Evolutionary conservation across 805 yeast genomes (phyloP).

Genomic region (Saccharomycopsis synnaedendra): DNA sequence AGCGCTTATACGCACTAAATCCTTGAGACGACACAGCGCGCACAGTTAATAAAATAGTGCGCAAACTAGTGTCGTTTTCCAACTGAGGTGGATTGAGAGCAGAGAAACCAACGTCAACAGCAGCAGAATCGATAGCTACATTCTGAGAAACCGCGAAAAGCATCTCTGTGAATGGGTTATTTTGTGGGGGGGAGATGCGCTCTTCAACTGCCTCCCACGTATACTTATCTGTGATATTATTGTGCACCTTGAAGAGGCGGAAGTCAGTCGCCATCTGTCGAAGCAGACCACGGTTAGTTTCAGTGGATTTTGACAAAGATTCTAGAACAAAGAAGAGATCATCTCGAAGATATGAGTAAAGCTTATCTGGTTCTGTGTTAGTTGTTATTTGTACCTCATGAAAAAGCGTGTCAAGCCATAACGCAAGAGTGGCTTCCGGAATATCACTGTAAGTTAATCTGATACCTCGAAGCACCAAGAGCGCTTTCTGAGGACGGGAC

Average conservation of each 20-base stretch:
- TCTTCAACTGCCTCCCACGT: not conserved
- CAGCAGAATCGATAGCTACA: not conserved
- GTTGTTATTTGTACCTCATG: not conserved
- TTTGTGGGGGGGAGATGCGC: not conserved
- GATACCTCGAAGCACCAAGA: too few species aligned
- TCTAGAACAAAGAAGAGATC: too few species aligned
- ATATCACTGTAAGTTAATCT: too few species aligned
- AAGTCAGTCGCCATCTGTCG: not conserved
- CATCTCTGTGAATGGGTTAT: not conserved
- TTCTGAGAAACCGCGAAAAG: not conserved
- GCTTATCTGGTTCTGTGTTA: not conserved
- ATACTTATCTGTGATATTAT: not conserved
- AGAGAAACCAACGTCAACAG: not conserved
- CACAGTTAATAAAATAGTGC: not conserved
- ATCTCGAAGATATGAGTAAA: too few species aligned
- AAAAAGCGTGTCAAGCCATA: not conserved
- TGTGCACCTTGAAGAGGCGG: not conserved
- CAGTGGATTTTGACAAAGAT: too few species aligned
- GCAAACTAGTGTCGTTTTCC: not conserved
- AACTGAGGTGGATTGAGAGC: not conserved
- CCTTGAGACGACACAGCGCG: not conserved
- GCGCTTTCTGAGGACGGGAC: too few species aligned
- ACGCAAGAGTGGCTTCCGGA: too few species aligned
- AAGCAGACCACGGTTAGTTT: not conserved
- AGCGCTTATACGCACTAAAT: too few species aligned